Conservation (phyloP, 202 grass and related monocot genomes). For the Musa balbisiana region DNA sequence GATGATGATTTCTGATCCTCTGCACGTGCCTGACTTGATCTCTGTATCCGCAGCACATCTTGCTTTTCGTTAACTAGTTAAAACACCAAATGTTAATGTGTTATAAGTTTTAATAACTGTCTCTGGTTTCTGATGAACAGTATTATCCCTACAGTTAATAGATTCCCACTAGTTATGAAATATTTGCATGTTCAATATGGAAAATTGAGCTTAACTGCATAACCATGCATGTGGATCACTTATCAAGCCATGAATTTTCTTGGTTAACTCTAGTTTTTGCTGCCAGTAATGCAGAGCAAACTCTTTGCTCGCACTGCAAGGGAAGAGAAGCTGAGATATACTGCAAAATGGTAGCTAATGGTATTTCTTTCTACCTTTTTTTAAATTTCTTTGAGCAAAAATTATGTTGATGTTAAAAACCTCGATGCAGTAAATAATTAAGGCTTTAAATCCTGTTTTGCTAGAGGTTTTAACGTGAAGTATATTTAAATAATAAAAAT, state of each 20-base stretch:
- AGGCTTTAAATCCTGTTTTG: neutral
- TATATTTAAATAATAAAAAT: neutral
- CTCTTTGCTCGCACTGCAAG: conserved; percentile 89
- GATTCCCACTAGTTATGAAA: neutral
- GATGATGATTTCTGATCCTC: conserved; percentile 1
- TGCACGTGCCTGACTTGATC: neutral
- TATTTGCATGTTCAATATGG: neutral
- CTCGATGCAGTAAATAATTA: no score
- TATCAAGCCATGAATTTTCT: neutral
- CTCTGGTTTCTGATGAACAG: no score
- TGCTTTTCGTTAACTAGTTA: neutral
- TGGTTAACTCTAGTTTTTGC: neutral
- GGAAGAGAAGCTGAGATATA: conserved; percentile 98
- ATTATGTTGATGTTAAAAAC: neutral
- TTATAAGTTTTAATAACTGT: no score
- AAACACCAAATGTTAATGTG: no score
- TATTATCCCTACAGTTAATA: neutral
- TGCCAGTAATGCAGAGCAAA: conserved; percentile 58
- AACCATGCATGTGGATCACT: neutral
- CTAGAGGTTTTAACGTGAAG: neutral
- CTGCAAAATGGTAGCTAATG: conserved; percentile 87
- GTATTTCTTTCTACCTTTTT: conserved; percentile 30
- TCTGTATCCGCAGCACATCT: neutral
- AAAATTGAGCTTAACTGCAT: neutral
- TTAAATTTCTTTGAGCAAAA: neutral